Evolutionary conservation across 768 basidiomycete species (phyloP).

Genomic region (Lentinula sp.): DNA sequence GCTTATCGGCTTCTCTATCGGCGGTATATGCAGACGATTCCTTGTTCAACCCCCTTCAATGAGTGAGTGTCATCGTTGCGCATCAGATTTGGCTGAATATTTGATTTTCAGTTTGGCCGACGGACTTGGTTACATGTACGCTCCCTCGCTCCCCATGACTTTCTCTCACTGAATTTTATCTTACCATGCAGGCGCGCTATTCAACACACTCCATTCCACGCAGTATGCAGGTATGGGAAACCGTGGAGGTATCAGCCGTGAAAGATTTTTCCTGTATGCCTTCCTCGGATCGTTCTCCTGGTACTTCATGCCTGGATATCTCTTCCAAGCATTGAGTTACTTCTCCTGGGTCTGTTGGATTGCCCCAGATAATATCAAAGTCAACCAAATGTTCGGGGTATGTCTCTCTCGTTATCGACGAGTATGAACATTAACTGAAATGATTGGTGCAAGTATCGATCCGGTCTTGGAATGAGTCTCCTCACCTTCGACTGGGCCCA

Average conservation of each 20-base stretch:
- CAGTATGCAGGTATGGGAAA: constrained; percentile 60
- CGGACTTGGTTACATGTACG: constrained; percentile 65
- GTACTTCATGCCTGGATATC: constrained; percentile 70
- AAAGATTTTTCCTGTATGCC: constrained; percentile 69
- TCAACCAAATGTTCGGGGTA: constrained; percentile 77
- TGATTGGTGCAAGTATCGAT: constrained; percentile 8
- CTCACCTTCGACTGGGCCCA: constrained; percentile 82
- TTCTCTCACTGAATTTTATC: too few relatives aligned
- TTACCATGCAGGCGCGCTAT: constrained; percentile 25
- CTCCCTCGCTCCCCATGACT: constrained; percentile 24
- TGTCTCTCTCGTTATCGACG: constrained; percentile 17
- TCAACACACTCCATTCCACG: constrained; percentile 79
- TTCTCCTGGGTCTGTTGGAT: constrained; percentile 66
- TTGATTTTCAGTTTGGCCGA: constrained; percentile 64
- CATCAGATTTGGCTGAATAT: constrained; percentile 19
- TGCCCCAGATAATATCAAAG: constrained; percentile 55
- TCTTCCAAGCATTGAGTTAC: constrained; percentile 60
- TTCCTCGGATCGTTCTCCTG: constrained; percentile 53
- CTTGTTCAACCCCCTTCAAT: constrained; percentile 68
- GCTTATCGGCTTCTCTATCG: constrained; percentile 80
- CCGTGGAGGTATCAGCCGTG: constrained; percentile 63
- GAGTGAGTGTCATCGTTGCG: constrained; percentile 34
- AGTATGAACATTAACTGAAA: constrained; percentile 22
- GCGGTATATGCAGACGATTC: constrained; percentile 66
- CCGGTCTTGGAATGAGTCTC: constrained; percentile 59